phyloP scores from a whole-genome alignment of 192 early-diverging fungal species.

The Coemansia pectinata region DNA sequence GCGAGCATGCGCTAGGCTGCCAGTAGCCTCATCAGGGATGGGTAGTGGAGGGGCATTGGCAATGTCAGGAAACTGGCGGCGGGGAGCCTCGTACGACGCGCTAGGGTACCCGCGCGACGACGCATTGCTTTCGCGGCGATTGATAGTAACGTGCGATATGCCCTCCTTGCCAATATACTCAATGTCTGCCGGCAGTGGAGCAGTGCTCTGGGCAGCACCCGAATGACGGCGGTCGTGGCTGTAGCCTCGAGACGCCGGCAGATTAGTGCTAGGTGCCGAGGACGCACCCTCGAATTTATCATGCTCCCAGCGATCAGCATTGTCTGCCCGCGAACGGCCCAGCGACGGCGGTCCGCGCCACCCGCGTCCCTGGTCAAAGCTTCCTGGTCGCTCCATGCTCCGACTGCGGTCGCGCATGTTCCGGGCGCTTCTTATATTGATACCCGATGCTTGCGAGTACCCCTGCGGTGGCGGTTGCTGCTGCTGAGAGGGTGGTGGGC shows the following conservation, averaged over 20 bases:
- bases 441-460: neutral
- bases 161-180: conserved; percentile 51
- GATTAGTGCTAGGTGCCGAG: neutral
- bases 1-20: neutral
- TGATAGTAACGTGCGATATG: conserved; percentile 49
- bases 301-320: conserved; percentile 45
- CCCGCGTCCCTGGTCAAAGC: conserved; percentile 23
- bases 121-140: conserved; percentile 45
- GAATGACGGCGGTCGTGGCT: conserved; percentile 25
- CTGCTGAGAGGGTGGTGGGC: conserved; percentile 9
- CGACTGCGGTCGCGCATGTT: conserved; percentile 40
- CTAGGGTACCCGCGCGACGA: conserved; percentile 11
- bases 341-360: conserved; percentile 23
- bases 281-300: conserved; percentile 30
- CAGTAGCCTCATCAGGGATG: conserved; percentile 2
- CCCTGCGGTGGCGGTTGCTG: neutral
- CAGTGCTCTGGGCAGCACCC: neutral
- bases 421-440: conserved; percentile 6
- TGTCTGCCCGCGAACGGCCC: conserved; percentile 26
- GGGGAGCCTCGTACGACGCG: conserved; percentile 29
- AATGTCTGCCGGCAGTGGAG: conserved; percentile 11
- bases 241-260: neutral
- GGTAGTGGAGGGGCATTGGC: neutral
- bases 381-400: conserved; percentile 42
- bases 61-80: conserved; percentile 15